Conservation (phyloP, 352 stramenopile species). For the Phytophthora agathidicida region DNA sequence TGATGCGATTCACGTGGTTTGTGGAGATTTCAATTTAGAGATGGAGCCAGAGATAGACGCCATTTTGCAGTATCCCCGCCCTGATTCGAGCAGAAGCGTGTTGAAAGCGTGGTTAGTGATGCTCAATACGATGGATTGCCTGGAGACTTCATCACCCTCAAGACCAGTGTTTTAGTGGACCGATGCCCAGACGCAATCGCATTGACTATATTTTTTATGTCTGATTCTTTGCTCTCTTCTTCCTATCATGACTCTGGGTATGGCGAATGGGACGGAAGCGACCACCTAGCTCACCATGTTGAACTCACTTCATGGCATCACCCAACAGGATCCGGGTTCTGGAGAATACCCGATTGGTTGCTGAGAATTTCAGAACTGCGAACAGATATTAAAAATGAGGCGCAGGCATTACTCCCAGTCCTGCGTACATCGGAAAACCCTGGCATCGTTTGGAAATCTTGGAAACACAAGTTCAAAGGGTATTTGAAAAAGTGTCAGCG, state of each 20-base stretch:
- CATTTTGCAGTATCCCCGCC: neutral
- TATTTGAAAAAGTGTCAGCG: conserved; percentile 4
- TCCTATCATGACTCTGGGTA: conserved; percentile 9
- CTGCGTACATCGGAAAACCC: neutral
- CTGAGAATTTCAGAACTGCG: conserved; percentile 1
- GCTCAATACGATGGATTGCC: neutral
- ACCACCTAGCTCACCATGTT: conserved; percentile 11
- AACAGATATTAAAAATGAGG: conserved; percentile 1
- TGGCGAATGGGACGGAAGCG: conserved; percentile 2
- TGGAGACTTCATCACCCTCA: conserved; percentile 16
- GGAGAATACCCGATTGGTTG: conserved; percentile 10
- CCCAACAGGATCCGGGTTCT: conserved; percentile 4
- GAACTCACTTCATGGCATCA: conserved; percentile 15
- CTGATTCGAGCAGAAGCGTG: neutral
- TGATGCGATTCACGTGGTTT: conserved; percentile 8
- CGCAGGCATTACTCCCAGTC: neutral
- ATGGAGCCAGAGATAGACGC: neutral
- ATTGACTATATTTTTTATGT: conserved; percentile 14
- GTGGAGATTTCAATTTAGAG: conserved; percentile 18
- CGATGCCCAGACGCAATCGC: neutral
- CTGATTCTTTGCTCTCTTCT: neutral
- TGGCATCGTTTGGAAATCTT: conserved; percentile 7
- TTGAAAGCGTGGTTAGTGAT: neutral
- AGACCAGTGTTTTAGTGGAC: neutral
- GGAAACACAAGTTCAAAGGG: conserved; percentile 6